Conservation (phyloP, 2,329 filamentous ascomycete species). For the Cercospora sesami region DNA sequence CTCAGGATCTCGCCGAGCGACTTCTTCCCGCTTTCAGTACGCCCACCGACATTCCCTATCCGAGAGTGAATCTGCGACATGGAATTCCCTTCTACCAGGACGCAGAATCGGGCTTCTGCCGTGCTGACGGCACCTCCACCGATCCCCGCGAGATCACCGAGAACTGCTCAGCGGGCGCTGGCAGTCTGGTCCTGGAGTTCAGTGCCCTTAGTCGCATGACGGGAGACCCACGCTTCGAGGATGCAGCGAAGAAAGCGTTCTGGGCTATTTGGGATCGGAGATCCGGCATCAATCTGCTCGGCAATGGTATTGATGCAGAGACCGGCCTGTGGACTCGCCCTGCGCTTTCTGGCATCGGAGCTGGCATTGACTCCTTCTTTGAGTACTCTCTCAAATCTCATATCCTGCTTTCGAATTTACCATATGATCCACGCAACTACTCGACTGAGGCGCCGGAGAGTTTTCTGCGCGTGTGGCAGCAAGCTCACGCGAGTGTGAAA, state of each 20-base stretch:
- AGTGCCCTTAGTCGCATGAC: conserved; percentile 85
- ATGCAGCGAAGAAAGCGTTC: conserved; percentile 85
- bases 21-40: conserved; percentile 91
- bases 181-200: conserved; percentile 90
- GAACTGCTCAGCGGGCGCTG: conserved; percentile 95
- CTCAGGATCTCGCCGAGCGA: conserved; percentile 78
- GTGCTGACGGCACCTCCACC: conserved; percentile 44
- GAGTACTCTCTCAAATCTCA: conserved; percentile 96
- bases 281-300: conserved; percentile 82
- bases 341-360: conserved; percentile 88
- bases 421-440: conserved; percentile 53
- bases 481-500: conserved; percentile 82
- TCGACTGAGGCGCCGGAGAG: conserved; percentile 66
- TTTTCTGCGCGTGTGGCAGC: conserved; percentile 80
- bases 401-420: conserved; percentile 77
- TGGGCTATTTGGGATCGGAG: conserved; percentile 94
- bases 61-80: conserved; percentile 84
- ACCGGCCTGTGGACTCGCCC: conserved; percentile 80
- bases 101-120: conserved; percentile 51
- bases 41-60: conserved; percentile 87
- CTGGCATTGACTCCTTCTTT: conserved; percentile 96
- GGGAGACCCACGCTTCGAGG: conserved; percentile 83
- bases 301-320: conserved; percentile 89
- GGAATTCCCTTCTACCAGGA: conserved; percentile 86
- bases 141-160: conserved; percentile 75